These are phyloP conservation scores for Nephelium lappaceum DNA, from an alignment of 345 rosid genomes.

Conservation along the genomic window DNA sequence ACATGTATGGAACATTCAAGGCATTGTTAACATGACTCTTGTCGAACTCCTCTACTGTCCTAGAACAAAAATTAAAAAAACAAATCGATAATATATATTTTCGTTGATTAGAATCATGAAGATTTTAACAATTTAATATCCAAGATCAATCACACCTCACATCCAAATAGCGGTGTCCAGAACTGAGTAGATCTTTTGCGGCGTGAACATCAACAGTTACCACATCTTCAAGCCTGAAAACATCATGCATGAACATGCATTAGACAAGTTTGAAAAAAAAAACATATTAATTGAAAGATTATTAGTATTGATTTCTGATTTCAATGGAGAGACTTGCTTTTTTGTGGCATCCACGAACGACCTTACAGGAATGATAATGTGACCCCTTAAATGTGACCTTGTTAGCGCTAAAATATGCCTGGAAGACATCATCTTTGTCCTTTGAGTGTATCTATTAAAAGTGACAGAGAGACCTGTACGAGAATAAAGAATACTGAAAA, in stretches of 20 bases:
- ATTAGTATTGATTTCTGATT: neutral
- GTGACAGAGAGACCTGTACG: too few relatives aligned
- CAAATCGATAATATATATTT: neutral
- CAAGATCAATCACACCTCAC: slow-evolving; percentile 39
- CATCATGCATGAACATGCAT: neutral
- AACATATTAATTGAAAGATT: too few relatives aligned
- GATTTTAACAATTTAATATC: neutral
- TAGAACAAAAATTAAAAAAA: slow-evolving; percentile 10
- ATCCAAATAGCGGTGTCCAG: slow-evolving; percentile 44
- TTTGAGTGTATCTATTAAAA: neutral
- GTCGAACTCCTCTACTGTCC: slow-evolving; percentile 53
- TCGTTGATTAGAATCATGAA: neutral
- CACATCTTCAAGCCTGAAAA: slow-evolving; percentile 48
- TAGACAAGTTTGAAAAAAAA: too few relatives aligned
- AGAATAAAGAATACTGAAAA: too few relatives aligned
- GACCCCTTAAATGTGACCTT: neutral
- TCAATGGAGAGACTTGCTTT: slow-evolving; percentile 1
- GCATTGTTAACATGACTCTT: slow-evolving; percentile 53
- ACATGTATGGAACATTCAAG: slow-evolving; percentile 55
- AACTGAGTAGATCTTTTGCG: slow-evolving; percentile 51
- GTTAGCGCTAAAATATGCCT: neutral
- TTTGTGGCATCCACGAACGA: slow-evolving; percentile 13
- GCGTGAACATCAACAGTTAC: slow-evolving; percentile 39
- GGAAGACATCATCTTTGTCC: neutral
- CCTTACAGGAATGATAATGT: neutral